Evolutionary conservation across 768 basidiomycete species (phyloP).

Genomic region (Kwoniella shandongensis): DNA sequence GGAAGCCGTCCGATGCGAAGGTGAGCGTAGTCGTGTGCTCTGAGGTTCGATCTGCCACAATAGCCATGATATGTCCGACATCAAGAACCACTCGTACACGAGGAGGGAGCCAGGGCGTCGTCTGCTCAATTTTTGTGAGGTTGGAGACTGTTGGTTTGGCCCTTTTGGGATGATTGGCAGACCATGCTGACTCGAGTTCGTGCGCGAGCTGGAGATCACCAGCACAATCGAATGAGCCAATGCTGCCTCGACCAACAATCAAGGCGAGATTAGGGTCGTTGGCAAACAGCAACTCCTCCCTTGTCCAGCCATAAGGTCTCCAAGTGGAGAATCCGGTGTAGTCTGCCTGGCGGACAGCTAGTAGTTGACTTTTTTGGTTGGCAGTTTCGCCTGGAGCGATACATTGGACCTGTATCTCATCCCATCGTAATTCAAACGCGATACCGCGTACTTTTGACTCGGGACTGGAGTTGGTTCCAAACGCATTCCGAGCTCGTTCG

Average conservation of each 20-base stretch:
- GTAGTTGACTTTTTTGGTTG: constrained; percentile 29
- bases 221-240: constrained; percentile 36
- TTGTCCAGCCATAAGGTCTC: constrained; percentile 41
- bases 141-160: neutral
- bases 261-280: constrained; percentile 43
- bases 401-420: constrained; percentile 29
- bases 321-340: constrained; percentile 40
- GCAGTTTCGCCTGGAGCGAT: constrained; percentile 27
- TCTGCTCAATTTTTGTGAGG: neutral
- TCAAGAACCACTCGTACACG: constrained; percentile 40
- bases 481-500: constrained; percentile 38
- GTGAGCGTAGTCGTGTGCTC: constrained; percentile 33
- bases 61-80: constrained; percentile 32
- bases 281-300: constrained; percentile 46
- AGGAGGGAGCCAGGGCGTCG: constrained; percentile 29
- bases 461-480: constrained; percentile 34
- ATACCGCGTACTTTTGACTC: constrained; percentile 38
- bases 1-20: constrained; percentile 33
- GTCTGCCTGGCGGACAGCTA: constrained; percentile 29
- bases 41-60: constrained; percentile 30
- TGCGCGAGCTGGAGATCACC: constrained; percentile 39
- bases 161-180: constrained; percentile 7
- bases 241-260: constrained; percentile 20
- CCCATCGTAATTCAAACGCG: constrained; percentile 26
- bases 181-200: constrained; percentile 30